These are phyloP conservation scores for Strobilomyces dryophilus DNA, from an alignment of 768 basidiomycete genomes.

Conservation along the genomic window DNA sequence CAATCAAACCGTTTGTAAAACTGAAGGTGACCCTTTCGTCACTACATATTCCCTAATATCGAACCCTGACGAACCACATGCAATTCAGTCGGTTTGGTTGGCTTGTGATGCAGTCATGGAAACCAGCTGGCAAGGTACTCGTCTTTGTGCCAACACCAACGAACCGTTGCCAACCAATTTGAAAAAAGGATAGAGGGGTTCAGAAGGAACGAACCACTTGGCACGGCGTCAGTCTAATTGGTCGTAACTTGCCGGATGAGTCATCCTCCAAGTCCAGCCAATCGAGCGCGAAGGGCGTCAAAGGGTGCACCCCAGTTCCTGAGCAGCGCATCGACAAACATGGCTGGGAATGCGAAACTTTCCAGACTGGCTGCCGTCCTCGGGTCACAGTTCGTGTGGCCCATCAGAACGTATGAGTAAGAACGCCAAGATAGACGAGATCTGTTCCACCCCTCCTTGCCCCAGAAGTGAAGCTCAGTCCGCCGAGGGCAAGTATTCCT, in stretches of 20 bases:
- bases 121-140: constrained; percentile 10
- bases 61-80: neutral
- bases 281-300: constrained; percentile 7
- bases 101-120: constrained; percentile 10
- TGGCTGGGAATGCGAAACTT: constrained; percentile 10
- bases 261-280: constrained; percentile 5
- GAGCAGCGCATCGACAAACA: constrained; percentile 15
- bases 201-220: neutral
- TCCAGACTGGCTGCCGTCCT: constrained; percentile 9
- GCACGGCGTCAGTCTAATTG: neutral
- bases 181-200: neutral
- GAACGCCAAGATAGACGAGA: constrained; percentile 13
- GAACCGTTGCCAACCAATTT: neutral
- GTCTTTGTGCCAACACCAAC: neutral
- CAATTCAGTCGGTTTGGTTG: neutral
- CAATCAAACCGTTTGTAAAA: constrained; percentile 9
- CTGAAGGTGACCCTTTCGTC: constrained; percentile 1
- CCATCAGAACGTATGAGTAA: constrained; percentile 8
- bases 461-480: constrained; percentile 11
- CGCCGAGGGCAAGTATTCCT: neutral
- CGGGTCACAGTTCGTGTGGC: constrained; percentile 5
- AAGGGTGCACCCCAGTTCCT: constrained; percentile 29
- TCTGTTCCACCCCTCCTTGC: constrained; percentile 10
- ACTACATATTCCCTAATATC: too few relatives aligned
- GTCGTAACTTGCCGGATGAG: constrained; percentile 6